Percentiles rank a stretch among this genome's conserved stretches.
phyloP scores from a whole-genome alignment of 768 basidiomycete species.

The Rhizopogon vinicolor region DNA sequence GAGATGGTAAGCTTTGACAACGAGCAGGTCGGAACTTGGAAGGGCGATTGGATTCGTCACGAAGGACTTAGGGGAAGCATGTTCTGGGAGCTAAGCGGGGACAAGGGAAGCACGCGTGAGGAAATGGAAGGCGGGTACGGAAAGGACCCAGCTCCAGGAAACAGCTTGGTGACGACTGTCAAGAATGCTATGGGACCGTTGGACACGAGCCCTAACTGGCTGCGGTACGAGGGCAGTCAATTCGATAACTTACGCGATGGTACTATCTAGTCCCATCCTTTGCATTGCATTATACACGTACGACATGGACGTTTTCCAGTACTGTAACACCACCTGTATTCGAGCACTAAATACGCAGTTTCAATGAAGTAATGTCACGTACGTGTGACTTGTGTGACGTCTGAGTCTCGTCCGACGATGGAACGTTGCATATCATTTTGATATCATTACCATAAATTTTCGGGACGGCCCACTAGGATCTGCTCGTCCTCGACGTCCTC shows the following conservation, averaged over 20 bases:
- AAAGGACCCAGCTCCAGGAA: constrained; percentile 67
- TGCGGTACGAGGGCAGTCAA: constrained; percentile 69
- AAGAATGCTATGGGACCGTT: constrained; percentile 75
- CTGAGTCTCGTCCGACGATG: too few relatives aligned
- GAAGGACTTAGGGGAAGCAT: constrained; percentile 86
- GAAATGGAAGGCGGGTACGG: constrained; percentile 73
- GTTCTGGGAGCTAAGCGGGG: constrained; percentile 92
- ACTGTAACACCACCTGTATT: too few relatives aligned
- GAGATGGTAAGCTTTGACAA: constrained; percentile 86
- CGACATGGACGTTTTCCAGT: too few relatives aligned
- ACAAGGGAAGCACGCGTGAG: constrained; percentile 64
- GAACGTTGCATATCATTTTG: not conserved
- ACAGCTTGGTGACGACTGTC: constrained; percentile 68
- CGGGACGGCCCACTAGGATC: not conserved
- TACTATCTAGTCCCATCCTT: constrained; percentile 33
- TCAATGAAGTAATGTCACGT: not conserved
- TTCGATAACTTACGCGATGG: constrained; percentile 78
- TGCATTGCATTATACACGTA: not conserved
- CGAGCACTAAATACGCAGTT: too few relatives aligned
- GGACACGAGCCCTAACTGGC: constrained; percentile 75
- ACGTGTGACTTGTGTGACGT: not conserved
- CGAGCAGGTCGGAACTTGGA: constrained; percentile 62
- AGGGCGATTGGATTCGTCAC: constrained; percentile 76
- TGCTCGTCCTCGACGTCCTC: not conserved
- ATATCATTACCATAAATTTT: not conserved